Base-by-base conservation (phyloP, 371 early-diverging fungal genomes). In the Mortierella sp. region DNA sequence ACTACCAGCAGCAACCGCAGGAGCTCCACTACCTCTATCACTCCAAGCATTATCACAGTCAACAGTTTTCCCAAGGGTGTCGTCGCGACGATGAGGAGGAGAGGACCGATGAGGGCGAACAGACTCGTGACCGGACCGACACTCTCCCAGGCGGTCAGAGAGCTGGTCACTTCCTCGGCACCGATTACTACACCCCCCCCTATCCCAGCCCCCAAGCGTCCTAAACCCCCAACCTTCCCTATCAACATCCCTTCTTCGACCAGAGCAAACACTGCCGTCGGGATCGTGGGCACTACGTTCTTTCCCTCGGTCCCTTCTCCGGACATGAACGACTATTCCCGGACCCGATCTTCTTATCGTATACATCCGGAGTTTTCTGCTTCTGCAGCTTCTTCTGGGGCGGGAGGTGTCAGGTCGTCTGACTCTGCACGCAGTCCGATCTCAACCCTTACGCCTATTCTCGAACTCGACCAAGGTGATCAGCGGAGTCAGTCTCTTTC, bases 361-460 rank as follows among this genome's bases (percentile, higher is more conserved):
- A 14, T 18, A 0, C 18, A 35, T 63, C 35, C 35, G 18, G 63
- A 44, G 70, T 83, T 51, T 65, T 65, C 32, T 35, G 70, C 48
- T 49, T 74, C 60, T 60, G 80, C 43, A 68, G 76, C 46, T 76
- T 75, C 8, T 63, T 71, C 54, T 18, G 48, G 56, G 81, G 75
- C 35, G 71, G 79, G 51, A 51, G 21, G 0, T 51, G 16, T 18
- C 21, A 51, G 21, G 51, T 51, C 5, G 21, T 51, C 18, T 7
- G 21, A 21, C 21, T 21, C 51, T 21, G 4, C 21, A 18, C 51
- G 51, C 21, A 21, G 51, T 51, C 51, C 63, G 16, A 35, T 16
- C 35, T 29, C 38, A 35, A 16, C 1, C 63, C 63, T 32, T 1
- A 4, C 63, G 7, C 63, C 63, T 63, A 63, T 63, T 14, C 63